Evolutionary conservation across 805 yeast genomes (phyloP).

Genomic region (Lachancea cidri): DNA sequence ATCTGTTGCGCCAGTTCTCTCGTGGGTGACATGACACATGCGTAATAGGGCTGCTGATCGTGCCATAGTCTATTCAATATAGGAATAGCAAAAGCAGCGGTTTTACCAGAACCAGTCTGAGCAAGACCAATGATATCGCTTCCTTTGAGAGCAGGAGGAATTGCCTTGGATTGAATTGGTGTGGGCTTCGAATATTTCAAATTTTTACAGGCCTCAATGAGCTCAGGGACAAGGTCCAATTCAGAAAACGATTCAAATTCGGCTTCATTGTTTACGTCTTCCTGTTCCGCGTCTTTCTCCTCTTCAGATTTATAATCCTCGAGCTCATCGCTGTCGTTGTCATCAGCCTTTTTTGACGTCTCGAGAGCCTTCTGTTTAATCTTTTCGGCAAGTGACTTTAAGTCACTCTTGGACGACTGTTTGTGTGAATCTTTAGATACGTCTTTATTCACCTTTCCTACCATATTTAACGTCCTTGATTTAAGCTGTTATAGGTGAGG

Average conservation of each 20-base stretch:
- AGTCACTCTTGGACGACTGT: constrained; percentile 21
- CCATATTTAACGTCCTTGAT: constrained; percentile 1
- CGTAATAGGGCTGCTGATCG: constrained; percentile 82
- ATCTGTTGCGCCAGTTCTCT: constrained; percentile 85
- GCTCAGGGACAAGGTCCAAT: constrained; percentile 66
- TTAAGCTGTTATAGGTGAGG: neutral
- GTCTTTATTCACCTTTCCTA: constrained; percentile 7
- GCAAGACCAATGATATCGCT: constrained; percentile 94
- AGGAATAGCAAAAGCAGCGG: constrained; percentile 98
- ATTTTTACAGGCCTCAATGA: constrained; percentile 70
- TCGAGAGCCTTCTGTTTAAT: constrained; percentile 41
- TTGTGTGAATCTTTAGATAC: constrained; percentile 6
- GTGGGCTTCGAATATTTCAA: constrained; percentile 81
- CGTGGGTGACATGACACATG: constrained; percentile 82
- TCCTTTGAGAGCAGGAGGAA: constrained; percentile 87
- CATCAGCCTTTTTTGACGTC: constrained; percentile 21
- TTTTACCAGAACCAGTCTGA: constrained; percentile 96
- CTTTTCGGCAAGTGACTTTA: constrained; percentile 50
- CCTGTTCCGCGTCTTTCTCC: constrained; percentile 7
- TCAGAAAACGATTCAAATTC: constrained; percentile 44
- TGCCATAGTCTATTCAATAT: constrained; percentile 87
- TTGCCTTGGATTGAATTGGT: constrained; percentile 87
- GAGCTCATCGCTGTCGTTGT: constrained; percentile 13
- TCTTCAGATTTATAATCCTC: constrained; percentile 9
- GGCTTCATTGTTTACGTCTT: constrained; percentile 17